Conservation (phyloP, 192 early-diverging fungal species). For the Coemansia sp. region DNA sequence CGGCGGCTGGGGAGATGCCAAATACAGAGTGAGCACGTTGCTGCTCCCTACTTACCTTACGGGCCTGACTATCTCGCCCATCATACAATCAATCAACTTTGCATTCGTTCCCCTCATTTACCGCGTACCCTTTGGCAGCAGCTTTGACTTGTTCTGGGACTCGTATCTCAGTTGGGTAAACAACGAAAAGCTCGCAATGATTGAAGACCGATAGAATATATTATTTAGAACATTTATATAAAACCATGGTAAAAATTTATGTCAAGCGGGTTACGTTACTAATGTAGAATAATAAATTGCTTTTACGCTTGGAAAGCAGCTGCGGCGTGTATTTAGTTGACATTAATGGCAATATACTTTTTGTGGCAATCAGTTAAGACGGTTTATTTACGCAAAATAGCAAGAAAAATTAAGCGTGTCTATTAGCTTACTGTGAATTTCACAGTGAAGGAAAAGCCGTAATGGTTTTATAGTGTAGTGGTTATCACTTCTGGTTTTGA, state of each 20-base stretch:
- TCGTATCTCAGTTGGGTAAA: conserved; percentile 75
- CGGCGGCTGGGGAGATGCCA: conserved; percentile 30
- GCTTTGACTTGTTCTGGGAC: conserved; percentile 74
- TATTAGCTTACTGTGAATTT: too few relatives aligned
- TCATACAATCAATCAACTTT: conserved; percentile 75
- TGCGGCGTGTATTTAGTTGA: too few relatives aligned
- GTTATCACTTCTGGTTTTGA: conserved; percentile 41
- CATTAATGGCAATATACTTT: too few relatives aligned
- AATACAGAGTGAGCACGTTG: conserved; percentile 24
- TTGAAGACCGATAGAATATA: conserved; percentile 9
- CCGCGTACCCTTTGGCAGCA: conserved; percentile 72
- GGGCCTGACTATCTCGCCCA: conserved; percentile 63
- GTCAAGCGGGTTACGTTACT: neutral
- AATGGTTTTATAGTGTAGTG: conserved; percentile 34
- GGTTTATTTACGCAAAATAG: neutral
- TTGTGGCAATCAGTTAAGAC: too few relatives aligned
- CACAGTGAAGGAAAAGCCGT: neutral
- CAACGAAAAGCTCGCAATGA: conserved; percentile 48
- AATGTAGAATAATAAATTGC: neutral
- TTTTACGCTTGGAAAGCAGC: too few relatives aligned
- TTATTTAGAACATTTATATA: neutral
- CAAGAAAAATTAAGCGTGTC: too few relatives aligned
- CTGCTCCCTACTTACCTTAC: conserved; percentile 48
- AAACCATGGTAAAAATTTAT: neutral
- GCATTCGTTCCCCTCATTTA: conserved; percentile 69